Evolutionary conservation across 805 yeast species (phyloP), one percentile per base, ranked within the genome.

Genomic region (Starmerella floricola): DNA sequence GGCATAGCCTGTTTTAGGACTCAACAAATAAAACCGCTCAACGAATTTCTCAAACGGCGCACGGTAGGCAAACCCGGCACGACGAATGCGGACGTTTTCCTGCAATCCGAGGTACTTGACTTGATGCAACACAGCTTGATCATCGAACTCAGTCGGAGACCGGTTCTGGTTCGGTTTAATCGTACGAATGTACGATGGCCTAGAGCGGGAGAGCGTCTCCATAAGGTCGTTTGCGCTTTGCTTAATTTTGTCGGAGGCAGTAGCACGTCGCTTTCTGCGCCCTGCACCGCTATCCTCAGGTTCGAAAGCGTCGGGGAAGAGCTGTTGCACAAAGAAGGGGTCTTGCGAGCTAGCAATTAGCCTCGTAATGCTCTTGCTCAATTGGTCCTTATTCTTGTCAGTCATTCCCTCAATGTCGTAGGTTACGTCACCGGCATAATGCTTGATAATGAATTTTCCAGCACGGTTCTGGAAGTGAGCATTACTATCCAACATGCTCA

Each of bases 41-140:
- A 85, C 95, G 58, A 91, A 91, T 61, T 87, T 87, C 46, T 91
- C 96, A 62, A 86, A 91, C 0, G 95, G 83, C 51, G 93, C 94
- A 64, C 98, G 79, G 57, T 87, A 91, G 1, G 98, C 98, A 62
- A 91, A 91, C 36, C 98, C 98, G 0, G 98, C 97, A 68, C 98
- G 80, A 69, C 98, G 77, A 52, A 91, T 91, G 49, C 97, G 75
- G 38, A 91, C 97, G 62, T 91, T 91, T 62, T 91, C 98, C 58
- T 91, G 91, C 62, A 91, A 68, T 59, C 98, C 98, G 51, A 91
- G 70, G 62, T 91, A 91, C 58, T 91, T 91, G 52, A 91, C 79
- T 66, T 91, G 98, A 62, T 91, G 98, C 51, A 91, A 68, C 6
- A 91, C 98, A 51, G 86, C 94, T 42, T 73, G 76, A 43, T 76